Percentiles rank a stretch among this genome's conserved stretches.
These are phyloP conservation scores for Penicillium alfredii DNA, from an alignment of 495 filamentous ascomycete genomes.

Conservation along the genomic window DNA sequence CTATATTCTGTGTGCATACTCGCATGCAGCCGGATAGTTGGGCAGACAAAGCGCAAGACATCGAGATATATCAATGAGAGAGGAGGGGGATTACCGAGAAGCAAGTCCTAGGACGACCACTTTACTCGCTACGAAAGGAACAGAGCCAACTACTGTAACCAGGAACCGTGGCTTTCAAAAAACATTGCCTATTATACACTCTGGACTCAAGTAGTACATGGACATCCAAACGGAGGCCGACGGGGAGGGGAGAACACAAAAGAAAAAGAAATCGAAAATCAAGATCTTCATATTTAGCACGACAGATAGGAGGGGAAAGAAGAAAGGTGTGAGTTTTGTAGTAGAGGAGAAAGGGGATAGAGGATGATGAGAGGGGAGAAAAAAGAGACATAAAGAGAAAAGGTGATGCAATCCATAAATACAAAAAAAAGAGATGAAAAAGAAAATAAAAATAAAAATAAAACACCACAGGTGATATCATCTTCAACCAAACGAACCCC, in stretches of 20 bases:
- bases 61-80: not conserved
- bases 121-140: too few species aligned
- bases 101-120: too few species aligned
- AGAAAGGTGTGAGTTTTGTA: too few species aligned
- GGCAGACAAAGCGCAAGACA: too few species aligned
- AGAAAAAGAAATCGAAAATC: conserved; percentile 1
- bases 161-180: too few species aligned
- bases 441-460: conserved; percentile 17
- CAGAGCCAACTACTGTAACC: too few species aligned
- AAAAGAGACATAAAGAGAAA: conserved; percentile 18
- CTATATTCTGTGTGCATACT: too few species aligned
- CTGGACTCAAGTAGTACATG: conserved; percentile 4
- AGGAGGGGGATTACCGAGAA: not conserved
- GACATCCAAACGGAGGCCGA: conserved; percentile 2
- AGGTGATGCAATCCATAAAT: conserved; percentile 34
- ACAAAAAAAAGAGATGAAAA: conserved; percentile 35
- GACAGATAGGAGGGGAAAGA: not conserved
- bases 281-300: conserved; percentile 1
- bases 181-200: conserved; percentile 12
- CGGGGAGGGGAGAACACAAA: conserved; percentile 1
- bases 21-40: too few species aligned
- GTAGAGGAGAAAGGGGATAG: conserved; percentile 11
- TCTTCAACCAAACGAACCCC: too few species aligned
- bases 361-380: conserved; percentile 19
- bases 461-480: conserved; percentile 30